phyloP scores from a whole-genome alignment of 805 yeast species.

The Myxozyma mucilagina region DNA sequence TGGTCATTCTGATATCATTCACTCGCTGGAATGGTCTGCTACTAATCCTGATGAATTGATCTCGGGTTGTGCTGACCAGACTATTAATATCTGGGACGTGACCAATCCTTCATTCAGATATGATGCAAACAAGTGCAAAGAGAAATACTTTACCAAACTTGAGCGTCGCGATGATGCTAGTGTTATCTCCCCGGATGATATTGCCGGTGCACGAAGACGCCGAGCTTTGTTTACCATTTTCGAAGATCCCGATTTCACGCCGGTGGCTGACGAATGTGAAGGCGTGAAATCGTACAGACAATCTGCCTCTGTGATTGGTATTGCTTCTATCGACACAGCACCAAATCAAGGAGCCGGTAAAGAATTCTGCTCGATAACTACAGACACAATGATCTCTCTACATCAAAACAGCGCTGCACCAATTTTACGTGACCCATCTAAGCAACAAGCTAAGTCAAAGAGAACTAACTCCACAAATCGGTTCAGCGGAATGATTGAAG shows the following conservation, averaged over 20 bases:
- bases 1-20: slow-evolving; percentile 59
- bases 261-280: slow-evolving; percentile 1
- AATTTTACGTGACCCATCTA: slow-evolving; percentile 4
- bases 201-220: slow-evolving; percentile 13
- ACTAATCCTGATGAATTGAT: slow-evolving; percentile 49
- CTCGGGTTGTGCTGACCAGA: slow-evolving; percentile 65
- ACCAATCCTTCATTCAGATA: slow-evolving; percentile 14
- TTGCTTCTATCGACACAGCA: slow-evolving; percentile 13
- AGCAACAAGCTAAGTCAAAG: neutral
- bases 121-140: slow-evolving; percentile 22
- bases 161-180: slow-evolving; percentile 14
- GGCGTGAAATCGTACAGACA: slow-evolving; percentile 25
- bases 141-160: slow-evolving; percentile 18
- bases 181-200: slow-evolving; percentile 11
- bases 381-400: slow-evolving; percentile 20
- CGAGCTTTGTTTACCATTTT: slow-evolving; percentile 23
- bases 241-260: slow-evolving; percentile 22
- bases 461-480: neutral
- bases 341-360: neutral
- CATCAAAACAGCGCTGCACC: slow-evolving; percentile 14
- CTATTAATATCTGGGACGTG: slow-evolving; percentile 66
- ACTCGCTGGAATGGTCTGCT: slow-evolving; percentile 43
- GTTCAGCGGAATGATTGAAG: slow-evolving; percentile 15
- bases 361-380: slow-evolving; percentile 22
- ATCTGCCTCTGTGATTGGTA: slow-evolving; percentile 9